Percentiles rank a stretch among this genome's conserved stretches.
phyloP scores from a whole-genome alignment of 1,139 yeast genomes.

The Suhomyces yuchorum region DNA sequence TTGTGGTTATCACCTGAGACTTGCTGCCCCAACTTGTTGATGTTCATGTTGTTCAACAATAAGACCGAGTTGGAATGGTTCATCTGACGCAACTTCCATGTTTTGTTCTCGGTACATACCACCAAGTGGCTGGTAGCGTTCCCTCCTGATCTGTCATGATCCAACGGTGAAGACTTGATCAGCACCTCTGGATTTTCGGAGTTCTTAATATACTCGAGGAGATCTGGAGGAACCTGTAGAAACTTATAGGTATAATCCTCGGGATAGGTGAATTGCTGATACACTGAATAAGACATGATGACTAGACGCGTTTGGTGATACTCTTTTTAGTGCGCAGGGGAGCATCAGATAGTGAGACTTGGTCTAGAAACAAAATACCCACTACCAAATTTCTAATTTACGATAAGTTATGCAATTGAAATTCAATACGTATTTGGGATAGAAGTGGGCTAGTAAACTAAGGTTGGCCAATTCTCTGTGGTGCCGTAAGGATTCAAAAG shows the following conservation, averaged over 20 bases:
- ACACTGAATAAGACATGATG: slow-evolving; percentile 20
- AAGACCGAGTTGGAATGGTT: slow-evolving; percentile 85
- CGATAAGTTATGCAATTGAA: too few species aligned
- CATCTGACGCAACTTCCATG: slow-evolving; percentile 73
- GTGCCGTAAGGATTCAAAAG: too few species aligned
- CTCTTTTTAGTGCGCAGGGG: not conserved
- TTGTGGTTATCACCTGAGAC: slow-evolving; percentile 10
- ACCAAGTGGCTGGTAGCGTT: slow-evolving; percentile 49
- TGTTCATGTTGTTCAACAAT: slow-evolving; percentile 43
- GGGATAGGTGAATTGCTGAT: slow-evolving; percentile 30
- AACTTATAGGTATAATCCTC: slow-evolving; percentile 48
- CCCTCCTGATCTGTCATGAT: slow-evolving; percentile 19
- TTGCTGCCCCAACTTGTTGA: slow-evolving; percentile 17
- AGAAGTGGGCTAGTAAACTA: too few species aligned
- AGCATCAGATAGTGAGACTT: too few species aligned
- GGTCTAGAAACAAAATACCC: too few species aligned
- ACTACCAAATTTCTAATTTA: too few species aligned
- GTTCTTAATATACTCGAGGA: slow-evolving; percentile 45
- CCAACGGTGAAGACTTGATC: slow-evolving; percentile 44
- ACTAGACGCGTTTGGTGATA: slow-evolving; percentile 5
- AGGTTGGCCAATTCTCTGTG: too few species aligned
- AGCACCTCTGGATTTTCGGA: slow-evolving; percentile 30
- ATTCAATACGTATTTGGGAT: too few species aligned
- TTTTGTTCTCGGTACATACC: slow-evolving; percentile 58
- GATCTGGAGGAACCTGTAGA: slow-evolving; percentile 60